These are phyloP conservation scores for Vitis cinerea DNA, from an alignment of 164 flowering plant genomes.

Conservation along the genomic window DNA sequence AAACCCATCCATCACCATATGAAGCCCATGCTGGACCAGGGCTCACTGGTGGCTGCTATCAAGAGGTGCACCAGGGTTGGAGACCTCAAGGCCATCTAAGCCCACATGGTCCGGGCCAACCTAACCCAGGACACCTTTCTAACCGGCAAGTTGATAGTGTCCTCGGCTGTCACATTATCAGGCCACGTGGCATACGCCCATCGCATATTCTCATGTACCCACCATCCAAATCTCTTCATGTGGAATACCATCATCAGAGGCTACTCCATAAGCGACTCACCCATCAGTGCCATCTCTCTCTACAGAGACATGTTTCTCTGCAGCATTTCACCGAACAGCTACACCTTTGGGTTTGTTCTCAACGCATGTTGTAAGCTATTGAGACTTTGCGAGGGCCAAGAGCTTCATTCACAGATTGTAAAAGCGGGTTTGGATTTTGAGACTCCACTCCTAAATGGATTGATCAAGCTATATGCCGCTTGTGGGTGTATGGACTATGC, in stretches of 20 bases:
- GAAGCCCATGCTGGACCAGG: no score
- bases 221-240: constrained; percentile 15
- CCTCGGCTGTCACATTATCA: constrained; percentile 14
- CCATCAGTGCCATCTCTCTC: no score
- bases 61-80: neutral
- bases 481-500: constrained; percentile 10
- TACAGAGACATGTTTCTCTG: constrained; percentile 3
- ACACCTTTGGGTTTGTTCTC: constrained; percentile 15
- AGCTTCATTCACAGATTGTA: constrained; percentile 8
- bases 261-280: constrained; percentile 14
- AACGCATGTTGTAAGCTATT: constrained; percentile 14
- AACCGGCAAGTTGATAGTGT: constrained; percentile 21
- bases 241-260: constrained; percentile 30
- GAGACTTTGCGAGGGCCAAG: constrained; percentile 4
- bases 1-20: no score
- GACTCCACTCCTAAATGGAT: constrained; percentile 9
- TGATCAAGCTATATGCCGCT: constrained; percentile 8
- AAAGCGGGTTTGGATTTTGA: constrained; percentile 18
- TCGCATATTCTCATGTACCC: constrained; percentile 17
- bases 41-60: neutral
- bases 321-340: constrained; percentile 7
- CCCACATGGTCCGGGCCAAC: constrained; percentile 19
- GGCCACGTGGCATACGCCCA: constrained; percentile 19
- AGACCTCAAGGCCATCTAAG: constrained; percentile 19
- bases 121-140: constrained; percentile 15